Conservation (phyloP, 345 rosid species). For the Citrus inodora region DNA sequence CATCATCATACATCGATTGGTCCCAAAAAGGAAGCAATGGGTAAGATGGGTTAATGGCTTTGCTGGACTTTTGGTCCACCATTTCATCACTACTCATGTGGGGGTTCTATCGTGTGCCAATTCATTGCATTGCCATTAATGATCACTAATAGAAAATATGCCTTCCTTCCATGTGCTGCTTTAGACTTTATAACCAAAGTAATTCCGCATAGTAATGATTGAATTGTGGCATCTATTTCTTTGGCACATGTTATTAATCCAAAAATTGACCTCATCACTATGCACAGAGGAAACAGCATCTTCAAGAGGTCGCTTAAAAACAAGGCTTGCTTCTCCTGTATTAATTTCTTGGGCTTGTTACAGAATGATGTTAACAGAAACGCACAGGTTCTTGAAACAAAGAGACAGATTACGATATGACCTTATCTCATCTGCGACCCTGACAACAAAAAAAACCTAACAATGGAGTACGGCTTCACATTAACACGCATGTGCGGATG, state of each 20-base stretch:
- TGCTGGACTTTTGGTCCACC: slow-evolving; percentile 40
- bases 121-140: not conserved
- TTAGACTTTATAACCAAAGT: not conserved
- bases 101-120: not conserved
- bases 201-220: not conserved
- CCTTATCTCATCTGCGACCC: not conserved
- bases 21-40: slow-evolving; percentile 16
- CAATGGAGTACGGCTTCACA: slow-evolving; percentile 18
- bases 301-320: not conserved
- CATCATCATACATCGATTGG: slow-evolving; percentile 25
- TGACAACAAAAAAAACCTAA: not conserved
- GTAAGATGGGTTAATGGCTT: slow-evolving; percentile 12
- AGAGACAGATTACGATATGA: slow-evolving; percentile 3
- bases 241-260: not conserved
- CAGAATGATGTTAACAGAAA: not conserved
- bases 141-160: slow-evolving; percentile 3
- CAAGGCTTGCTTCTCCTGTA: not conserved
- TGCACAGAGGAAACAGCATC: not conserved
- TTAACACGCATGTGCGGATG: not conserved
- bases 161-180: not conserved
- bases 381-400: not conserved
- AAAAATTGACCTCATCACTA: not conserved
- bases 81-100: slow-evolving; percentile 9
- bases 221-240: no score
- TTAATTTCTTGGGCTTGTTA: not conserved